A percentile compares a stretch with the other conserved stretches of the same genome.
Evolutionary conservation across 2,329 filamentous ascomycete genomes (phyloP).

Genomic region (Xylaria sp.): DNA sequence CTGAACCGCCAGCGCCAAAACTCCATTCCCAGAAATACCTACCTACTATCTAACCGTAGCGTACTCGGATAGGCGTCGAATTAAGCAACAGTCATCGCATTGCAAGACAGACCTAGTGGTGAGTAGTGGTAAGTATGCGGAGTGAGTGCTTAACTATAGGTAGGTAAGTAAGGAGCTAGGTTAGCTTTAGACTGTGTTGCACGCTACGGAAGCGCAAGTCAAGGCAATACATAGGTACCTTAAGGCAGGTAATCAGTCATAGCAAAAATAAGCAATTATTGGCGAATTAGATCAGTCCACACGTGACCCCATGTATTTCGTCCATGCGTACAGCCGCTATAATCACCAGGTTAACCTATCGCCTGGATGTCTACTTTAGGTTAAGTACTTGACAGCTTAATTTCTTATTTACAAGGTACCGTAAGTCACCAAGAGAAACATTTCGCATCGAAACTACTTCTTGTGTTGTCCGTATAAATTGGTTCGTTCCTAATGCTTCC

Average conservation of each 20-base stretch:
- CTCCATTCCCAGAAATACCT: slow-evolving; percentile 6
- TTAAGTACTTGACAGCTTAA: too few species aligned
- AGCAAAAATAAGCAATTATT: slow-evolving; percentile 7
- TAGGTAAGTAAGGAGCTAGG: background rate
- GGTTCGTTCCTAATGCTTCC: background rate
- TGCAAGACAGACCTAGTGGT: background rate
- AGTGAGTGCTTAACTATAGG: background rate
- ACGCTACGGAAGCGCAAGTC: background rate
- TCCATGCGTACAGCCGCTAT: too few species aligned
- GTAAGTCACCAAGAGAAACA: background rate
- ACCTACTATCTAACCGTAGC: background rate
- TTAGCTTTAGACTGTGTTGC: background rate
- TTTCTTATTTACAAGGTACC: background rate
- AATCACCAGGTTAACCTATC: too few species aligned
- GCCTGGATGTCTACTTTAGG: too few species aligned
- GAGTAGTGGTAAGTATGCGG: too few species aligned
- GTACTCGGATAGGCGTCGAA: background rate
- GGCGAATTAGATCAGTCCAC: slow-evolving; percentile 5
- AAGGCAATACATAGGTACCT: background rate
- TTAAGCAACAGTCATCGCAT: background rate
- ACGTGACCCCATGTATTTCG: slow-evolving; percentile 10
- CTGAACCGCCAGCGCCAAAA: slow-evolving; percentile 9
- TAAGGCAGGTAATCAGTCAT: background rate
- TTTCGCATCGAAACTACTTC: background rate
- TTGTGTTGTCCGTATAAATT: background rate